These are phyloP conservation scores for Populus hybrid DNA, from an alignment of 441 rosid species.

Conservation along the genomic window DNA sequence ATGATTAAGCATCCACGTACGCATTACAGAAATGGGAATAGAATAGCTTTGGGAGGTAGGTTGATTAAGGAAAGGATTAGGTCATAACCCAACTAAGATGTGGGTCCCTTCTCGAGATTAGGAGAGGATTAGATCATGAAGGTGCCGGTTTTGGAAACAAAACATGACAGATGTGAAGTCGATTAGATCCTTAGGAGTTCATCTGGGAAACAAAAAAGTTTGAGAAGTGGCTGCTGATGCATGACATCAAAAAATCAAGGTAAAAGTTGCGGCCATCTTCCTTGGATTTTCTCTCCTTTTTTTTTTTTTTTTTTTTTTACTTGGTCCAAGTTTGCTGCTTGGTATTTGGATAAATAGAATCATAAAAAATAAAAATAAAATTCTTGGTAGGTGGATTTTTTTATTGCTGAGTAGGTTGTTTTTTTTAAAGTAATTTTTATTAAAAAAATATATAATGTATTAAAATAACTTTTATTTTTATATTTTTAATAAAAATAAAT, in stretches of 20 bases:
- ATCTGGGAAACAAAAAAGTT: neutral
- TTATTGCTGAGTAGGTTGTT: neutral
- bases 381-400: neutral
- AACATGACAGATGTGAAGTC: neutral
- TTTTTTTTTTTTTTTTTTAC: neutral
- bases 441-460: no score
- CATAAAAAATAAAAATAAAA: no score
- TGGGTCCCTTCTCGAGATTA: neutral
- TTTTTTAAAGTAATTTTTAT: no score
- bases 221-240: neutral
- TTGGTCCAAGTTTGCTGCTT: neutral
- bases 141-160: neutral
- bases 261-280: neutral
- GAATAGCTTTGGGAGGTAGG: neutral
- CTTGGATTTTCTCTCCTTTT: no score
- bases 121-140: neutral
- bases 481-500: no score
- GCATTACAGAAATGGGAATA: neutral
- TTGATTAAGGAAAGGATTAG: neutral
- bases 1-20: neutral
- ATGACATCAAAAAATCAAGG: neutral
- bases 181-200: neutral
- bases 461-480: no score
- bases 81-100: neutral
- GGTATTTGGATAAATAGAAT: neutral